Evolutionary conservation across 2,329 filamentous ascomycete genomes (phyloP), one percentile per base, ranked within the genome.

Genomic region (Aphanoascus verrucosus): DNA sequence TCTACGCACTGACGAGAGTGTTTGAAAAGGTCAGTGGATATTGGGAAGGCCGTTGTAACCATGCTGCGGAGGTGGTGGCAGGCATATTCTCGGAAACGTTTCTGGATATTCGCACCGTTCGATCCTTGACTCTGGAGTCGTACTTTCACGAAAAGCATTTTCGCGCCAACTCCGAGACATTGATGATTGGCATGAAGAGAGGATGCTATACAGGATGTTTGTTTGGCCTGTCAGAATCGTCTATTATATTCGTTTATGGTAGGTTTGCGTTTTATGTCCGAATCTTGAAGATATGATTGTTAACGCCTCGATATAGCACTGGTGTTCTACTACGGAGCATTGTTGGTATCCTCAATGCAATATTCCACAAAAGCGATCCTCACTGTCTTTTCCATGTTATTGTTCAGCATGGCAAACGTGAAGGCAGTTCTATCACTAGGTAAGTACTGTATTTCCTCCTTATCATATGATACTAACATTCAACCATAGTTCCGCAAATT

Each of bases 261-360:
- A 62, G 61, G 68, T 56, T 11, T 34, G 15, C 2, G 4, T 3
- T 23, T 37, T n/a, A 3, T 11, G 9, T 15, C 17, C 3, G 35
- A 37, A 52, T 17, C 40, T 42, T 17, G 8, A 42, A 42, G n/a
- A 15, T n/a, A 12, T 23, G 15, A 53, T 6, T 53, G 12, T 52
- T 60, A 43, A 63, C 38, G 49, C 40, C 49, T 9, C n/a, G 23
- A 23, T 55, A 15, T 46, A 63, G 87, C 88, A 0, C 71, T 94
- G 2, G 79, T 94, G 8, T 93, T 95, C 65, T 95, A 85, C 70
- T 94, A 91, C 63, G 88, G 86, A 1, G 81, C 83, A 0, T 70
- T 78, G 0, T 74, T 94, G 9, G 76, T 86, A 5, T 74, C 76
- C 0, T 66, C 69, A 42, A 63, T 72, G 8, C 68, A 77, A 38